Evolutionary conservation across 2,329 filamentous ascomycete genomes (phyloP).

Genomic region (Talaromyces verruculosus): DNA sequence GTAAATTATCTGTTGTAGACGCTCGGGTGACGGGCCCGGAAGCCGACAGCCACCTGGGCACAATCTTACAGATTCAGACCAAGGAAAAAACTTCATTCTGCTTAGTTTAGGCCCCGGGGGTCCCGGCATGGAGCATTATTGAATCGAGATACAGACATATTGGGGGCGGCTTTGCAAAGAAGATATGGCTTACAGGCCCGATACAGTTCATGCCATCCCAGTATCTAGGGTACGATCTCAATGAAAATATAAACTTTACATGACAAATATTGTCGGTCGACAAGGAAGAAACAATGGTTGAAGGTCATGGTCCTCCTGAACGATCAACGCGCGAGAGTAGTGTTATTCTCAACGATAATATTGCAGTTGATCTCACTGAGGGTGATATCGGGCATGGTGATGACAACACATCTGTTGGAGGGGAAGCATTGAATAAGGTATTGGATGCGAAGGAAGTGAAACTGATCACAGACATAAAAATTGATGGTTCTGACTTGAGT

Average conservation of each 20-base stretch:
- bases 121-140: background rate
- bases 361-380: background rate
- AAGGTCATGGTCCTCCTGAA: background rate
- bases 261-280: background rate
- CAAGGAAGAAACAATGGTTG: background rate
- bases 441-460: background rate
- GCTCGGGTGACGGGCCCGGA: background rate
- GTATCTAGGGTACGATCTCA: background rate
- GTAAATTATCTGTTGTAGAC: background rate
- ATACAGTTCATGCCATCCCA: background rate
- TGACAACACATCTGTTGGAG: background rate
- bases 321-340: background rate
- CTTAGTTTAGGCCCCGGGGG: background rate
- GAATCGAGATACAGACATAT: background rate
- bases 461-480: background rate
- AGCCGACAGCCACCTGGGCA: background rate
- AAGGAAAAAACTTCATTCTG: background rate
- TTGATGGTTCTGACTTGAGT: background rate
- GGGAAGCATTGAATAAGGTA: background rate
- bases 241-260: background rate
- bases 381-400: background rate
- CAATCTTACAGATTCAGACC: background rate
- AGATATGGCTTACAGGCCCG: background rate
- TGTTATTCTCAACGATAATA: background rate
- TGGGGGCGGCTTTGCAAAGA: background rate